Evolutionary conservation across 345 rosid genomes (phyloP), one percentile per base, ranked within the genome.

Genomic region (Triadica sebifera): DNA sequence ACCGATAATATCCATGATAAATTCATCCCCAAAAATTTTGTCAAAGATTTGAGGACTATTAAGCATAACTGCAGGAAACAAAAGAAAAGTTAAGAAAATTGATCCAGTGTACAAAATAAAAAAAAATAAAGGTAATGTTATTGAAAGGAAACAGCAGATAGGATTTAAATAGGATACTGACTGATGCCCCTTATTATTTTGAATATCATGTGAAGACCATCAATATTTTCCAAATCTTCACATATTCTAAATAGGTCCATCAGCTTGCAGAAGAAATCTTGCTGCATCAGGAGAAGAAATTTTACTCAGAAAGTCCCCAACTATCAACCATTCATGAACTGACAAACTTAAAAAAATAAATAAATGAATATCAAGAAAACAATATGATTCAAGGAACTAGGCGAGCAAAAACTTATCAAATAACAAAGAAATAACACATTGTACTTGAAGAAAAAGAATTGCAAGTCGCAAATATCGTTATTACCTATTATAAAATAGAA

Each of bases 1-100:
- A 67, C 99, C 97, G 49, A 95, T 85, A 68, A 89, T 80, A 77
- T 93, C 92, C 93, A 95, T 87, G 81, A 95, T 87, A 80, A 91
- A 81, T 67, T 89, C 91, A 85, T 93, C 94, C 81, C 89, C 96
- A 67, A 91, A 88, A 67, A 93, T 84, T 84, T 84, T 91, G 79
- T 89, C 96, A 69, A 93, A 88, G 69, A 95, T 86, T 82, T 86
- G 92, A 82, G 85, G 83, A 78, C 84, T 93, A 75, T 91, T 93
- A 74, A 95, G 88, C 74, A 89, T 80, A 83, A 95, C 99, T 95
- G 92, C 88, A 69, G 24, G 70, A 56, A 68, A 74, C 59, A 72
- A 52, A 57, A 77, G 51, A 70, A 5, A 77, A 82, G 58, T 67
- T 53, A 53, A 67, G n/a, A 70, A 24, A 77, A 47, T 38, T 37